Percentiles rank a stretch among this genome's conserved stretches.
Conservation (phyloP, 2,329 filamentous ascomycete genomes). For the Alternaria conjuncta region DNA sequence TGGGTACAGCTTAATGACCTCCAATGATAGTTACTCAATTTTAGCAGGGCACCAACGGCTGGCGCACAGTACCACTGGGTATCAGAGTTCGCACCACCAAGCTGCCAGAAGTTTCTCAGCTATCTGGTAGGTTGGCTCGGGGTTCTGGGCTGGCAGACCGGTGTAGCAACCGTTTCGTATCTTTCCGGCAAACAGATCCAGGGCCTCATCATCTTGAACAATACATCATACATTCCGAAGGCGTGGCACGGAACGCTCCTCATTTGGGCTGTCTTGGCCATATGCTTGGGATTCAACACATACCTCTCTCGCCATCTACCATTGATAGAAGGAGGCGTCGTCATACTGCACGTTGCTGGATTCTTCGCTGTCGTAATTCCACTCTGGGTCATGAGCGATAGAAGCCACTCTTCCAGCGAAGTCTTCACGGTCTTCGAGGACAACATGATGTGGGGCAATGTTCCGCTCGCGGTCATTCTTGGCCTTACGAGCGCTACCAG, state of each 20-base stretch:
- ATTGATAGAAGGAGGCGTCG: constrained; percentile 7
- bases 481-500: constrained; percentile 52
- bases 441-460: constrained; percentile 22
- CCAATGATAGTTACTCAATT: neutral
- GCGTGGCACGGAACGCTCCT: constrained; percentile 58
- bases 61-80: constrained; percentile 45
- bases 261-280: constrained; percentile 48
- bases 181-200: constrained; percentile 52
- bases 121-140: constrained; percentile 55
- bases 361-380: constrained; percentile 57
- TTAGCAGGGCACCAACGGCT: constrained; percentile 34
- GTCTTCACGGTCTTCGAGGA: constrained; percentile 57
- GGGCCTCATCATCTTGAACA: constrained; percentile 46
- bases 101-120: constrained; percentile 48
- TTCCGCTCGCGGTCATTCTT: neutral
- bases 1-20: constrained; percentile 4
- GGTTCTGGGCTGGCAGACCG: constrained; percentile 55
- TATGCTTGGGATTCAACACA: constrained; percentile 50
- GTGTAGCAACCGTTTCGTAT: constrained; percentile 51
- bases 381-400: constrained; percentile 35
- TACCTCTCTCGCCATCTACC: constrained; percentile 49
- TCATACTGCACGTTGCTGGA: constrained; percentile 57
- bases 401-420: constrained; percentile 38
- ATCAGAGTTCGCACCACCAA: constrained; percentile 47
- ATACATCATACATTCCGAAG: constrained; percentile 46